Evolutionary conservation across 768 basidiomycete species (phyloP), one percentile per base, ranked within the genome.

Genomic region (Mycena rosella): DNA sequence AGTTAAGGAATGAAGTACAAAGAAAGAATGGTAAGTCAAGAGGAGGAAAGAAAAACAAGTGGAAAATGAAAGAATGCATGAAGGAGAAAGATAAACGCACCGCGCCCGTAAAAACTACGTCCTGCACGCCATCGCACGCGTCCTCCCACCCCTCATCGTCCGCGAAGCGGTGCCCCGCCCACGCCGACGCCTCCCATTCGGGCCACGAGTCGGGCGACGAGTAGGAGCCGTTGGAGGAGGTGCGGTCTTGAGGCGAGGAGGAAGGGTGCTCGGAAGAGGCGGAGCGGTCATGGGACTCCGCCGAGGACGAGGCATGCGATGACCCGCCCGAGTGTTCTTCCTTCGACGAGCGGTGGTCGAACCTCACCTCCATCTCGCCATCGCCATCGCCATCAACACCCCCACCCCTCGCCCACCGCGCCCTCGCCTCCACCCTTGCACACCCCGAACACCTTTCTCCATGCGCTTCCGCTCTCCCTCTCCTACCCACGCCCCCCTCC

Each of bases 111-210:
- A 45, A 45, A 15, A 45, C 44, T 4, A 45, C 44, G 11, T 45
- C 38, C 38, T 40, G 38, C 38, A 40, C 38, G 17, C 38, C 38
- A 40, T 26, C 45, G 45, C 45, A 47, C 9, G 45, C n/a, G n/a
- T n/a, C 14, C 64, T 65, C 69, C 68, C 68, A 69, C 27, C 60
- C 60, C 40, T 58, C 63, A 22, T 64, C 68, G 22, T 52, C 66
- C 14, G 62, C 60, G 34, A 59, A 59, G 8, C 34, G 26, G 40
- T 64, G 57, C 32, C 26, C 62, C 10, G 48, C 51, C 56, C 49
- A 53, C 52, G 15, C n/a, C n/a, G 51, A 52, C 17, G 54, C 58
- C n/a, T 47, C 27, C 63, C 62, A 65, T 26, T 61, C 63, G 6
- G 38, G 38, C 44, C 44, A 45, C 6, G 44, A 17, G n/a, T n/a